Evolutionary conservation across 371 early-diverging fungal species (phyloP), one percentile per base, ranked within the genome.

Genomic region (Entomophthora muscae): DNA sequence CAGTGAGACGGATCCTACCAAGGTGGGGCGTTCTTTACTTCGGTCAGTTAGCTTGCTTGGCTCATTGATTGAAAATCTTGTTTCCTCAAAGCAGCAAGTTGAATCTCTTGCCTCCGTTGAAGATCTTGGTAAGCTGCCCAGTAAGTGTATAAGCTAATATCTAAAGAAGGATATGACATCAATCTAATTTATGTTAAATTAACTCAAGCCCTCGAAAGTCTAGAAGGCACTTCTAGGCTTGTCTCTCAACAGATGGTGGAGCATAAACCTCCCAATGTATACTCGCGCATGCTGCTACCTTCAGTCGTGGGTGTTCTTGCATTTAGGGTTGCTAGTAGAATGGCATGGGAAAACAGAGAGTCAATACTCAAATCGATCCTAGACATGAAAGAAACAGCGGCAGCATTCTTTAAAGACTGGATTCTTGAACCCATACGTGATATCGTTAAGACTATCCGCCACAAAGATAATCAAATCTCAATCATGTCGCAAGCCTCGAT

Each of bases 401-500:
- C 64, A 22, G 75, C 79, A 60, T 85, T 88, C 64, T 72, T 76
- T 17, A 66, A 70, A 13, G 81, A 91, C 70, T 95, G 91, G 86
- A 76, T 96, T 7, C 75, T 84, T 71, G 75, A 82, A 24, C 96
- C 96, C 0, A 66, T 89, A 3, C 65, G 70, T 22, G 74, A 82
- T 42, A 82, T 91, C n/a, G 88, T 82, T 70, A 75, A 80, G n/a
- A 95, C 93, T 1, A 84, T 96, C 32, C 79, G 93, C 30, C 84
- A 92, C 59, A 76, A 78, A 31, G 89, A 90, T 57, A 73, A 76
- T 24, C 76, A 84, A 54, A 72, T 94, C 32, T 84, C 83, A 17
- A 67, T 93, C 27, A 71, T 86, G 57, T 85, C 91, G 1, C 79
- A 85, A 29, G 85, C 86, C 57, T 83, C 85, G 0, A 71, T 95